Evolutionary conservation across 495 filamentous ascomycete species (phyloP).

Genomic region (Penicillium verhagenii): DNA sequence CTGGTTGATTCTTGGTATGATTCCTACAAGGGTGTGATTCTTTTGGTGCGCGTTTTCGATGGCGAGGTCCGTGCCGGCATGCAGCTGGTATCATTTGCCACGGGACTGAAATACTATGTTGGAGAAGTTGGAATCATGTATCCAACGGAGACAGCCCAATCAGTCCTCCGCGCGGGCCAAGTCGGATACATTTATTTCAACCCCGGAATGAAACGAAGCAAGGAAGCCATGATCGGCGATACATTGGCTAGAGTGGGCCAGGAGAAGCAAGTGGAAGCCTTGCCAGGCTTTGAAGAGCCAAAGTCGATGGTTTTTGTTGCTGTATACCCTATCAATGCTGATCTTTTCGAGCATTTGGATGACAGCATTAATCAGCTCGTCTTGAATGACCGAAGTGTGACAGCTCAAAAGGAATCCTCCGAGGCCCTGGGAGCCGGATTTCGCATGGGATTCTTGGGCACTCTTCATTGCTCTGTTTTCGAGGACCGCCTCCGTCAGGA

Average conservation of each 20-base stretch:
- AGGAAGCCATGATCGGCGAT: slow-evolving; percentile 94
- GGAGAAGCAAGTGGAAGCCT: slow-evolving; percentile 72
- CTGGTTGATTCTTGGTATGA: slow-evolving; percentile 98
- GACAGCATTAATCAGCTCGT: slow-evolving; percentile 94
- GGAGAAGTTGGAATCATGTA: slow-evolving; percentile 98
- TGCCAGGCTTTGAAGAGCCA: slow-evolving; percentile 94
- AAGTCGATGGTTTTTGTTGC: slow-evolving; percentile 99
- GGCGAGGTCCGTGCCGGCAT: slow-evolving; percentile 81
- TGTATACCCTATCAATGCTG: slow-evolving; percentile 88
- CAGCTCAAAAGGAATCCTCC: slow-evolving; percentile 87
- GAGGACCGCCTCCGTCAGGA: slow-evolving; percentile 95
- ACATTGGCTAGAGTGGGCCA: slow-evolving; percentile 85
- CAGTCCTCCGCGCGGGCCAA: slow-evolving; percentile 79
- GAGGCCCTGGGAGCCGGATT: slow-evolving; percentile 93
- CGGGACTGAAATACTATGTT: slow-evolving; percentile 81
- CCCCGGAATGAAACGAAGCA: slow-evolving; percentile 93
- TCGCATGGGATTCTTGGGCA: slow-evolving; percentile 92
- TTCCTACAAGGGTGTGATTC: slow-evolving; percentile 88
- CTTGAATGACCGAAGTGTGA: slow-evolving; percentile 93
- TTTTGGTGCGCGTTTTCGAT: slow-evolving; percentile 90
- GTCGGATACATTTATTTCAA: slow-evolving; percentile 97
- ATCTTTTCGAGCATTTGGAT: slow-evolving; percentile 81
- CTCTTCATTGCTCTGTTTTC: slow-evolving; percentile 95
- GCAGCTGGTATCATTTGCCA: slow-evolving; percentile 78
- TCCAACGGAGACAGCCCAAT: slow-evolving; percentile 81